Evolutionary conservation across 164 flowering plant species (phyloP), one percentile per base, ranked within the genome.

Genomic region (Aristolochia californica): DNA sequence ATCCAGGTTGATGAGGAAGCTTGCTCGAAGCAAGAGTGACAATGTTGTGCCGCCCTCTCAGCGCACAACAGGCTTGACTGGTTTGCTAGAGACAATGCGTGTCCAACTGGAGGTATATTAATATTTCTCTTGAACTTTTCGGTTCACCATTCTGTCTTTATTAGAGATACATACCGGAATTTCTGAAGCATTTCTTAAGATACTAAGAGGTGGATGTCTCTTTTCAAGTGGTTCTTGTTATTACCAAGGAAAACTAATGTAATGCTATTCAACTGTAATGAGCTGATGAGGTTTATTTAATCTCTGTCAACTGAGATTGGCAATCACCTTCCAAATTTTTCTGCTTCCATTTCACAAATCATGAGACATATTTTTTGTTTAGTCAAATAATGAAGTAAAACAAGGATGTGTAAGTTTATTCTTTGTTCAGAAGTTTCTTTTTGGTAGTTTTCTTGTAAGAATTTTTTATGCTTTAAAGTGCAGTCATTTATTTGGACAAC

Each of bases 81-180:
- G 93, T 55, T 75, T 94, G 60, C 69, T 94, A 77, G 99, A 94
- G 77, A 78, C 78, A 22, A 83, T 90, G 89, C 91, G 99, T 51
- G 87, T 81, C 26, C 99, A 94, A 74, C 69, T 94, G 79, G 99
- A 94, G 95, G 99, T 78, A 75, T 68, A 30, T 44, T 40, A 21
- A 45, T 34, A 0, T 55, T 25, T 28, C 4, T 47, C 44, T 7
- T 50, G 23, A 47, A 24, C 48, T 16, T 57, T 17, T 27, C 3
- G 23, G 2, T 43, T 52, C n/a, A 5, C 22, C 40, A 50, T 0
- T 49, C 51, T 60, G 50, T 3, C 12, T 23, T 25, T 45, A 17
- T 43, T 26, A 17, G 14, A 43, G 24, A n/a, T 22, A 9, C 43
- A 28, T 13, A 48, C 0, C 34, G n/a, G 12, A 13, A 17, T 5